Percentiles rank a stretch among this genome's conserved stretches.
Evolutionary conservation across 345 rosid species (phyloP).

Genomic region (Odontarrhena argentea): DNA sequence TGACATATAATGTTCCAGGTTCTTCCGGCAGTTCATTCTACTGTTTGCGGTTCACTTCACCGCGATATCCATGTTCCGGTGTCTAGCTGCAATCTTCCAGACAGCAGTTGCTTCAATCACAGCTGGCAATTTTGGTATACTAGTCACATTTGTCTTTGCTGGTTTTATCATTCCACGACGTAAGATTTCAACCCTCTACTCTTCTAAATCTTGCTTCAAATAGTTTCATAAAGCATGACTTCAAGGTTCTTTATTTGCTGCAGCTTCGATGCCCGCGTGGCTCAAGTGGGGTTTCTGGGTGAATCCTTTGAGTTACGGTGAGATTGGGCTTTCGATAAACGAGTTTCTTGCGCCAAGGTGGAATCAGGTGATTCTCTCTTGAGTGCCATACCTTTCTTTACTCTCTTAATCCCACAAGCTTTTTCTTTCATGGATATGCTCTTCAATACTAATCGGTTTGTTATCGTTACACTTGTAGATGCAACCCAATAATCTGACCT

Average conservation of each 20-base stretch:
- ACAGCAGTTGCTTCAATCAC: slow-evolving; percentile 54
- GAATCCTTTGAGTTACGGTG: slow-evolving; percentile 82
- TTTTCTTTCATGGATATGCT: slow-evolving; percentile 20
- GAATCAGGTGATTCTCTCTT: slow-evolving; percentile 44
- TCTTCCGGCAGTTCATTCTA: slow-evolving; percentile 65
- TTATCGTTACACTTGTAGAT: slow-evolving; percentile 24
- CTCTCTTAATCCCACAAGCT: slow-evolving; percentile 12
- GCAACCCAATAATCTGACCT: slow-evolving; percentile 28
- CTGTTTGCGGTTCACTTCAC: slow-evolving; percentile 63
- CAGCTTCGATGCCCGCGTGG: slow-evolving; percentile 85
- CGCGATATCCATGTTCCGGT: slow-evolving; percentile 72
- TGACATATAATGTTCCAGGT: slow-evolving; percentile 56
- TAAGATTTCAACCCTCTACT: slow-evolving; percentile 40
- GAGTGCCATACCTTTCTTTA: neutral
- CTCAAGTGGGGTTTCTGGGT: slow-evolving; percentile 89
- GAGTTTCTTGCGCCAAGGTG: slow-evolving; percentile 74
- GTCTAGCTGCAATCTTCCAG: slow-evolving; percentile 64
- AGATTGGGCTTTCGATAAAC: slow-evolving; percentile 65
- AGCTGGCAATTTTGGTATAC: slow-evolving; percentile 55
- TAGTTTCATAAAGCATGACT: slow-evolving; percentile 6
- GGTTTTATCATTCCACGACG: slow-evolving; percentile 74
- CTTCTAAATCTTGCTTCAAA: slow-evolving; percentile 1
- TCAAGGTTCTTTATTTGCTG: slow-evolving; percentile 18
- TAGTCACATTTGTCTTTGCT: slow-evolving; percentile 54
- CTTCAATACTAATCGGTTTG: slow-evolving; percentile 11